Evolutionary conservation across 345 rosid species (phyloP), one percentile per base, ranked within the genome.

Genomic region (Linum trigynum): DNA sequence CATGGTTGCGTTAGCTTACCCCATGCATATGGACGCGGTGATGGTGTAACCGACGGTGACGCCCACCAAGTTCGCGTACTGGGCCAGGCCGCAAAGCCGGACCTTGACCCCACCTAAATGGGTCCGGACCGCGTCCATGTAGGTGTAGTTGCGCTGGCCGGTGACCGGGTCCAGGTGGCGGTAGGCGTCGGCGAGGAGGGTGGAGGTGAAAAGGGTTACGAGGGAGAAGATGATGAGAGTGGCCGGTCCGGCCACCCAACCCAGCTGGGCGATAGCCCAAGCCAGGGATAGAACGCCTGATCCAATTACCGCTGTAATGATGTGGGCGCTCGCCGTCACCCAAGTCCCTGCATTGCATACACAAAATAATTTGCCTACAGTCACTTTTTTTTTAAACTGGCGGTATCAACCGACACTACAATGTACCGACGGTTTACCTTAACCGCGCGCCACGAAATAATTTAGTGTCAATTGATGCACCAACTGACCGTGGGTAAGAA

Each of bases 271-370:
- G 10, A 72, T 85, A 5, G 92, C 87, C 98, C 95, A 89, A 5
- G 98, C 91, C 76, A 92, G 70, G 9, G 95, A 81, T 59, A 92
- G 68, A 67, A 89, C 96, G n/a, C 98, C 98, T 16, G 92, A 89
- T 5, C 95, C 98, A n/a, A 92, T 92, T 71, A 92, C 96, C 0
- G 96, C 95, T 0, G 98, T 92, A 42, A 92, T 92, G 39, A 92
- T 92, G 70, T 92, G 98, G 2, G 96, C 89, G 64, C 92, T 86
- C 0, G 90, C 97, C 6, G 91, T 86, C 4, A 85, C 17, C 89
- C 89, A 83, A 23, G 92, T 89, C 60, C 98, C 98, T 92, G 56
- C 63, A 70, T 7, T 4, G 48, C 38, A 39, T 36, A 32, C 45
- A 23, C 2, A 16, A n/a, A 38, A n/a, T n/a, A 23, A 23, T 23